Evolutionary conservation across 352 stramenopile genomes (phyloP), one percentile per base, ranked within the genome.

Genomic region (Globisporangium carolinianum): DNA sequence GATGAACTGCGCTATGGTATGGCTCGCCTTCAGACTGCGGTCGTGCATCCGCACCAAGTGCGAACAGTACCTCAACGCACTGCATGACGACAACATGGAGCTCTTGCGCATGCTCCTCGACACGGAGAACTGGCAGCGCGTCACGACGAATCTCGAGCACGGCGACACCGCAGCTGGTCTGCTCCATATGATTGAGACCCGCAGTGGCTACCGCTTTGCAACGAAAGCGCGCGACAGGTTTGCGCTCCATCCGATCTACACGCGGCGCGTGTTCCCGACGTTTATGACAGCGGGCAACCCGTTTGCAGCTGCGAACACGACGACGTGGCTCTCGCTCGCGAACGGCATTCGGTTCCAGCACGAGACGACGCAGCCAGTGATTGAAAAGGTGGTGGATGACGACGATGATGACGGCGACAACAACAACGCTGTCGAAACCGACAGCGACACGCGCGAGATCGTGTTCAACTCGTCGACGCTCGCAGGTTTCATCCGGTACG

Each of bases 11-110:
- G 1, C 24, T 47, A 11, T 17, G 41, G 41, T 14, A 15, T 46
- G 41, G 41, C 41, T 43, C 12, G 10, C 39, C 9, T 5, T 15
- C 51, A 91, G 82, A 53, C 63, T 92, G 38, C 68, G 80, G 41
- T 85, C 78, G 5, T 70, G 77, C 37, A 75, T 92, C 73, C 72
- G 73, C 0, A 65, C 86, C n/a, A 95, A 92, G 48, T 89, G 78
- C 55, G 77, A 91, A 47, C 79, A 93, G 56, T 90, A 92, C 53
- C 62, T 95, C 55, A 75, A 83, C n/a, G 64, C 67, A 0, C 78
- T 91, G 58, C 86, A 94, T 32, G 77, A 91, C 5, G 86, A 95
- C 53, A 94, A 90, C 58, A 68, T 91, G 24, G 83, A 94, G 60
- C 62, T 92, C 46, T 67, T 83, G 43, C 74, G 86, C 36, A 94